Conservation (phyloP, 257 asterid species). For the Solanum virginianum region DNA sequence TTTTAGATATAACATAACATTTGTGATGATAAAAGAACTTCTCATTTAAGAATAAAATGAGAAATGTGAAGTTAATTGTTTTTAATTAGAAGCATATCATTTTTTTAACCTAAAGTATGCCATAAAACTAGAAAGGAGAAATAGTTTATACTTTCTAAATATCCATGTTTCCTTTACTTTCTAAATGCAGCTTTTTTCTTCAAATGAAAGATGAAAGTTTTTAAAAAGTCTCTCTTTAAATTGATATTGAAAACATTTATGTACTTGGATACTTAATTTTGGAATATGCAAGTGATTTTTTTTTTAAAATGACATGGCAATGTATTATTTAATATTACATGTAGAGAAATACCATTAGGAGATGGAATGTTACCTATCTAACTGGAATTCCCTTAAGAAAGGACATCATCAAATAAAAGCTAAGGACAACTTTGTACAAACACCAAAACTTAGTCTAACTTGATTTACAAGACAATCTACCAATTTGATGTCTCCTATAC, state of each 20-base stretch:
- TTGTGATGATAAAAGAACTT: neutral
- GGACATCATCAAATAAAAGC: constrained; percentile 30
- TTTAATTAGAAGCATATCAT: no score
- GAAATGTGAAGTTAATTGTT: neutral
- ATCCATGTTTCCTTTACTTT: neutral
- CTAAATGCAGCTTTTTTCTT: neutral
- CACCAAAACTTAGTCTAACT: constrained; percentile 33
- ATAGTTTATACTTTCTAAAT: neutral
- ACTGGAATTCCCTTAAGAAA: constrained; percentile 6
- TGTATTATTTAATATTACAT: neutral
- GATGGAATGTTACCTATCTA: neutral
- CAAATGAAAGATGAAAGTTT: neutral
- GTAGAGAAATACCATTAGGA: neutral
- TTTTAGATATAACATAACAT: neutral
- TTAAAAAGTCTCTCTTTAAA: neutral
- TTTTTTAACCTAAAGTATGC: no score
- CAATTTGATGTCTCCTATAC: constrained; percentile 6
- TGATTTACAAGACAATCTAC: constrained; percentile 71
- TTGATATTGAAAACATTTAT: neutral
- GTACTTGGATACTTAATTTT: no score
- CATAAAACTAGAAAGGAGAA: no score
- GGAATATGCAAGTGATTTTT: neutral
- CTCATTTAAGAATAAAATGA: neutral
- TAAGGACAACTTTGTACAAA: constrained; percentile 40
- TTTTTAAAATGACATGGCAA: neutral